Base-by-base conservation (phyloP, 257 asterid species). In the Lycium barbarum region DNA sequence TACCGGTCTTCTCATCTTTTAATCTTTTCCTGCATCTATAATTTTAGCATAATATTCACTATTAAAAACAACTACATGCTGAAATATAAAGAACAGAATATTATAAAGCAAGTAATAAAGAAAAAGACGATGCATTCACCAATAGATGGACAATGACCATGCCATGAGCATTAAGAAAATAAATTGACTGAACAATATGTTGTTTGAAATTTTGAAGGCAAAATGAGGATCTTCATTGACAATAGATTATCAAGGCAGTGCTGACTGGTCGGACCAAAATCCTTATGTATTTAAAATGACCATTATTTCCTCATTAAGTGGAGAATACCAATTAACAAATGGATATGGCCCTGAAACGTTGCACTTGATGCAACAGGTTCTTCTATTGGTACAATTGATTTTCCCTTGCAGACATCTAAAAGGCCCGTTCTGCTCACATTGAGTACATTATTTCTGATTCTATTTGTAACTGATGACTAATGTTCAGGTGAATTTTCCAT, bases 1-100 rank as follows among this genome's bases (percentile, higher is more conserved):
- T 87, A n/a, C 90, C 84, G 91, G 89, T 85, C 74, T 55, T 40
- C 13, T 74, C 18, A 5, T 49, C 17, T 2, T 55, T 5, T 12
- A 3, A 7, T 47, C 26, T 15, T 68, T 40, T 3, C 3, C 3
- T 40, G 45, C 45, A 40, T 40, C 5, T 40, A 40, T 40, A 5
- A 40, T 40, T 40, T 40, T 5, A 40, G 2, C 45, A 40, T 3
- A 40, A 40, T 40, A 40, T 40, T 40, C 45, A 40, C 45, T 40
- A 40, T 5, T 40, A 40, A 40, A 40, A 3, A 40, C 5, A 40
- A 5, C 5, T 40, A 40, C 45, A 40, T 40, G 45, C 45, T 40
- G 45, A 40, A 40, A 40, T 40, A 40, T 40, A 40, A 40, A 40
- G 5, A 5, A 3, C 45, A 40, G 45, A 40, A 40, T 40, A 3